Evolutionary conservation across 805 yeast genomes (phyloP).

Genomic region (Candida ipomoeae): DNA sequence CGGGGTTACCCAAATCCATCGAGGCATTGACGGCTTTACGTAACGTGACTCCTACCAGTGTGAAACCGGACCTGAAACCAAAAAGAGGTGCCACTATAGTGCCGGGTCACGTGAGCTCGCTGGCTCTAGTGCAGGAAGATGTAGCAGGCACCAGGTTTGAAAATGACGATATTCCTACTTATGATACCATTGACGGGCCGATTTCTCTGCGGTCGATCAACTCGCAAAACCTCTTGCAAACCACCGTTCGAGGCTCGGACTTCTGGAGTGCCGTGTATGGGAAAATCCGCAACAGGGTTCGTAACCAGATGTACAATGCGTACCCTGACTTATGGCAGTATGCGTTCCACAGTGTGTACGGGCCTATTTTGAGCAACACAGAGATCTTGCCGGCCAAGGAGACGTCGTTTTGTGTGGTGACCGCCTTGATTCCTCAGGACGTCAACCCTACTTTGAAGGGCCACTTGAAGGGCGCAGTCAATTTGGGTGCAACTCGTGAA

Average conservation of each 20-base stretch:
- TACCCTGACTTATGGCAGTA: conserved; percentile 84
- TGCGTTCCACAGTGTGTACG: conserved; percentile 68
- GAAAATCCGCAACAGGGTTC: conserved; percentile 66
- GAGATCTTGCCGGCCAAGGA: conserved; percentile 61
- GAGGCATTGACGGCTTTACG: conserved; percentile 67
- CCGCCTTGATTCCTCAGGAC: conserved; percentile 85
- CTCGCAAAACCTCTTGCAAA: conserved; percentile 22
- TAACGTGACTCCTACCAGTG: conserved; percentile 55
- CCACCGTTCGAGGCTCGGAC: conserved; percentile 48
- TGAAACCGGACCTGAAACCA: conserved; percentile 18
- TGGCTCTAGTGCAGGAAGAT: conserved; percentile 38
- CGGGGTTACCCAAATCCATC: conserved; percentile 82
- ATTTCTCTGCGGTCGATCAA: conserved; percentile 30
- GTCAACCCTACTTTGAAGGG: conserved; percentile 92
- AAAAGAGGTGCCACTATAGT: conserved; percentile 27
- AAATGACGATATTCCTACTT: conserved; percentile 13
- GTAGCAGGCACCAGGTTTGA: conserved; percentile 35
- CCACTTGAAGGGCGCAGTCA: conserved; percentile 80
- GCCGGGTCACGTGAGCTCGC: conserved; percentile 35
- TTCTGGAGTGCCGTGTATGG: conserved; percentile 76
- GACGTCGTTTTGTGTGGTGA: conserved; percentile 71
- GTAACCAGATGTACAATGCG: conserved; percentile 61
- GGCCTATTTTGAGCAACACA: conserved; percentile 68
- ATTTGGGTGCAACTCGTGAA: conserved; percentile 66
- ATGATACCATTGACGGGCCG: conserved; percentile 42